A percentile compares a stretch with the other conserved stretches of the same genome.
These are phyloP conservation scores for Fusarium fracticaudum DNA, from an alignment of 2,329 filamentous ascomycete genomes.

Conservation along the genomic window DNA sequence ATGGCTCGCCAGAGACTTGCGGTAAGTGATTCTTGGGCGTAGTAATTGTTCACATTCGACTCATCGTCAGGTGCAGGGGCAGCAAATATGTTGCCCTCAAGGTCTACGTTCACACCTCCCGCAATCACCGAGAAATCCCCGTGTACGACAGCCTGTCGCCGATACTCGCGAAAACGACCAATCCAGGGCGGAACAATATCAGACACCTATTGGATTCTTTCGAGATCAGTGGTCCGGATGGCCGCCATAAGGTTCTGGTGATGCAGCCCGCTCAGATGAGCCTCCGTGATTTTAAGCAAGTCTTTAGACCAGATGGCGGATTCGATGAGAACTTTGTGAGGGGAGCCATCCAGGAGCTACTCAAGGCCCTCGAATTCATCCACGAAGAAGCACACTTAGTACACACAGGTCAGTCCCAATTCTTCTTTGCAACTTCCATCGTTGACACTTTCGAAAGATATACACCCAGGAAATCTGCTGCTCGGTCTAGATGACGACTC, in stretches of 20 bases:
- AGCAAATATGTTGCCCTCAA: too few species aligned
- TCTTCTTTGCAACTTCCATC: too few species aligned
- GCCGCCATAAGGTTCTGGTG: constrained; percentile 33
- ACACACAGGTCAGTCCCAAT: constrained; percentile 44
- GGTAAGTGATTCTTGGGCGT: too few species aligned
- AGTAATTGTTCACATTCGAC: too few species aligned
- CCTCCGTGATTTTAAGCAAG: constrained; percentile 45
- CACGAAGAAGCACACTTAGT: constrained; percentile 46
- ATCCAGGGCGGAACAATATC: constrained; percentile 18
- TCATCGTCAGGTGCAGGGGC: too few species aligned
- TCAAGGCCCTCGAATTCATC: constrained; percentile 49
- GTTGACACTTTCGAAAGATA: constrained; percentile 22
- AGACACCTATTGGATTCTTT: constrained; percentile 35
- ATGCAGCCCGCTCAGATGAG: constrained; percentile 45
- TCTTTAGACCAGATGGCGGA: constrained; percentile 33
- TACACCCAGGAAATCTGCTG: constrained; percentile 42
- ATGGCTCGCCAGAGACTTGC: constrained; percentile 54
- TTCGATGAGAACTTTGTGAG: constrained; percentile 45
- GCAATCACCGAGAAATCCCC: constrained; percentile 38
- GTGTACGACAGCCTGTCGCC: constrained; percentile 2
- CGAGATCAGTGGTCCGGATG: constrained; percentile 29
- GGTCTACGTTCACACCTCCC: constrained; percentile 41
- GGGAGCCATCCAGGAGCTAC: constrained; percentile 42
- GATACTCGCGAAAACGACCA: neutral
- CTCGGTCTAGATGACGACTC: constrained; percentile 36